Conservation (phyloP, 2,329 filamentous ascomycete species). For the Colletotrichum sp. region DNA sequence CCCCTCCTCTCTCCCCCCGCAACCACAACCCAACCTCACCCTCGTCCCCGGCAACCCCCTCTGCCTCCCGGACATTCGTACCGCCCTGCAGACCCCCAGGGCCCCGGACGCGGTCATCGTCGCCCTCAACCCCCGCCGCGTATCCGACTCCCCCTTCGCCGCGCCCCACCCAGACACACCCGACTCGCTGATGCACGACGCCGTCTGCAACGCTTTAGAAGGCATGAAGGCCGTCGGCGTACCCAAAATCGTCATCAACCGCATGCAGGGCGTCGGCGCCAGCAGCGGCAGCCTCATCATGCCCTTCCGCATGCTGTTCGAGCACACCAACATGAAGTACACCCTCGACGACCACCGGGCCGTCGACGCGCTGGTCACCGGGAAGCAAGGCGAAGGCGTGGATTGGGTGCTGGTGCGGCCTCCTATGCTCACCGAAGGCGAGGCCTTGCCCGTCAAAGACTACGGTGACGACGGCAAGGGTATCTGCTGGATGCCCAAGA, state of each 20-base stretch:
- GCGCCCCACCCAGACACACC: constrained; percentile 37
- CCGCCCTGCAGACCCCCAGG: constrained; percentile 25
- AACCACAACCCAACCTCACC: constrained; percentile 34
- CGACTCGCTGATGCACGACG: constrained; percentile 49
- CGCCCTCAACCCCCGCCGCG: constrained; percentile 51
- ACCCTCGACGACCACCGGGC: constrained; percentile 52
- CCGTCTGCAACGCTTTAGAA: constrained; percentile 37
- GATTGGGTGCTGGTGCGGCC: constrained; percentile 50
- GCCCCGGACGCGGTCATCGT: constrained; percentile 45
- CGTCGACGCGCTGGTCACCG: constrained; percentile 45
- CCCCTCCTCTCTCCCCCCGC: constrained; percentile 25
- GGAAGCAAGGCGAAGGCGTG: constrained; percentile 26
- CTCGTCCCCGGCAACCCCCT: constrained; percentile 41
- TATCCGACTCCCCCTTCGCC: constrained; percentile 51
- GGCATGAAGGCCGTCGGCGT: constrained; percentile 37
- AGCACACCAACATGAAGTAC: constrained; percentile 47
- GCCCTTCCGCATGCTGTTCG: constrained; percentile 48
- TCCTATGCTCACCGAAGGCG: constrained; percentile 43
- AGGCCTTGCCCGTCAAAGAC: constrained; percentile 37
- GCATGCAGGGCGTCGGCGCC: constrained; percentile 51
- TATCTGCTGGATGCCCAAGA: constrained; percentile 40
- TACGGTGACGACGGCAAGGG: constrained; percentile 46
- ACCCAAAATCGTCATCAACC: constrained; percentile 52
- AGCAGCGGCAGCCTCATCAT: constrained; percentile 46
- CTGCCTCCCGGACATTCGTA: constrained; percentile 37